Evolutionary conservation across 805 yeast genomes (phyloP).

Genomic region (Schwanniomyces occidentalis): DNA sequence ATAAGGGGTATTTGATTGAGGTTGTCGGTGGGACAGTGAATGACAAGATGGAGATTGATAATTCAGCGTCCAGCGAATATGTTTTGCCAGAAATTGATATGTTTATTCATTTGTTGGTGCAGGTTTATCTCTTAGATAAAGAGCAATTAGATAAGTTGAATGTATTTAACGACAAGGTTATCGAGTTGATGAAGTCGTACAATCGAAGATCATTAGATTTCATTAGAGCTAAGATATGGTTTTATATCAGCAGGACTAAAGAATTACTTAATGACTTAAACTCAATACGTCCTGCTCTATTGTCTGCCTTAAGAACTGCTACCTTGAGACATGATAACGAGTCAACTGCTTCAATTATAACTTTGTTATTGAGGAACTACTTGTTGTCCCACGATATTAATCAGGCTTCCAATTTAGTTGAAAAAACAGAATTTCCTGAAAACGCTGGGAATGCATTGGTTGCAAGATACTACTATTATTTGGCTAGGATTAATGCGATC

Average conservation of each 20-base stretch:
- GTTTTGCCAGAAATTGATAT: conserved; percentile 79
- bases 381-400: conserved; percentile 75
- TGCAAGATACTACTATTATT: conserved; percentile 87
- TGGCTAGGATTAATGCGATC: conserved; percentile 87
- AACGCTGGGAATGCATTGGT: conserved; percentile 83
- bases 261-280: conserved; percentile 59
- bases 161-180: conserved; percentile 51
- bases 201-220: conserved; percentile 85
- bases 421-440: conserved; percentile 85
- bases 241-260: conserved; percentile 76
- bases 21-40: conserved; percentile 30
- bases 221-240: conserved; percentile 90
- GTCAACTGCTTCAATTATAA: conserved; percentile 83
- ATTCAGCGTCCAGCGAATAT: conserved; percentile 8
- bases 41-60: conserved; percentile 30
- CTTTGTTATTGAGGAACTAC: conserved; percentile 82
- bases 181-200: conserved; percentile 58
- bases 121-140: conserved; percentile 70
- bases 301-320: conserved; percentile 79
- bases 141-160: conserved; percentile 50
- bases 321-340: conserved; percentile 90
- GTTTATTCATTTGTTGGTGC: conserved; percentile 76
- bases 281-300: conserved; percentile 66
- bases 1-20: conserved; percentile 39
- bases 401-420: conserved; percentile 86